Evolutionary conservation across 495 filamentous ascomycete species (phyloP).

Genomic region (Amorphotheca resinae): DNA sequence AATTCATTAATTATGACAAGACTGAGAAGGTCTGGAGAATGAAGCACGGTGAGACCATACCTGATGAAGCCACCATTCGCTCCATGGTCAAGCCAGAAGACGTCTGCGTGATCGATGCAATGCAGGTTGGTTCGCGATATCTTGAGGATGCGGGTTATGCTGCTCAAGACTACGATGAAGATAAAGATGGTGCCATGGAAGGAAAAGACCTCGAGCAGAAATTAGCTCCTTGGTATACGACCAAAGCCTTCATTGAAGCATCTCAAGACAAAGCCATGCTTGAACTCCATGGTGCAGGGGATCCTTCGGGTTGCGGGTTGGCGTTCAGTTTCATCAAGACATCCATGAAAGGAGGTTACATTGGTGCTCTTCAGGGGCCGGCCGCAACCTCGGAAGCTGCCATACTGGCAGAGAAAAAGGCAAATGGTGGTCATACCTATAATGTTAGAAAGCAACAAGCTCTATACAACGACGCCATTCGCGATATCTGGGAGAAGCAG

Average conservation of each 20-base stretch:
- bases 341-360: constrained; percentile 97
- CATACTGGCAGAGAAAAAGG: constrained; percentile 52
- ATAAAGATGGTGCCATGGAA: constrained; percentile 49
- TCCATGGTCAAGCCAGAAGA: constrained; percentile 89
- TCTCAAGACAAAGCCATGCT: constrained; percentile 96
- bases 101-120: constrained; percentile 84
- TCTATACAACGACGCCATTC: constrained; percentile 78
- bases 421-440: constrained; percentile 89
- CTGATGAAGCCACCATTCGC: constrained; percentile 65
- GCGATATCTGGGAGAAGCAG: constrained; percentile 82
- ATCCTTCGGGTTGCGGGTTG: constrained; percentile 87
- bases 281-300: constrained; percentile 81
- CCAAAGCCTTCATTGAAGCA: constrained; percentile 88
- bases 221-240: constrained; percentile 89
- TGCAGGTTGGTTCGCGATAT: constrained; percentile 85
- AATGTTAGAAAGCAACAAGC: constrained; percentile 88
- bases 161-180: constrained; percentile 60
- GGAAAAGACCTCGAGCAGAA: constrained; percentile 67
- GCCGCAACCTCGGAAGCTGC: constrained; percentile 67
- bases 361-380: constrained; percentile 77
- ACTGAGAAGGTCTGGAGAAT: constrained; percentile 77
- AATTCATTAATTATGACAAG: constrained; percentile 83
- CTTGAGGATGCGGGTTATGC: constrained; percentile 74
- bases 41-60: constrained; percentile 51
- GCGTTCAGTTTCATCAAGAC: constrained; percentile 93